These are phyloP conservation scores for Marchantia paleacea DNA, from an alignment of 225 moss, liverwort and hornwort genomes.

Conservation along the genomic window DNA sequence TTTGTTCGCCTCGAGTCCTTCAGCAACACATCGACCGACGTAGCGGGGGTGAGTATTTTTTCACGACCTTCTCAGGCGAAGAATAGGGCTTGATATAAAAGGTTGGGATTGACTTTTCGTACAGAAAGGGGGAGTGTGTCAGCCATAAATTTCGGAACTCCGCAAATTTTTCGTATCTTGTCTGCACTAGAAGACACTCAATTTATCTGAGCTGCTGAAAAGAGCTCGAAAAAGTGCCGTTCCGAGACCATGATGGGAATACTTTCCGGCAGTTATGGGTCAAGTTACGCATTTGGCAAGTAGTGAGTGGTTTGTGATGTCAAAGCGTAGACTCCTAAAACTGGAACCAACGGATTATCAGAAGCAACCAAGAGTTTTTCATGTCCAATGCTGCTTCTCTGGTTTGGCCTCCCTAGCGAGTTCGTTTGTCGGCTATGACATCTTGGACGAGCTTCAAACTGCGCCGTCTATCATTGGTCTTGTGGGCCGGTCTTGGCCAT, in stretches of 20 bases:
- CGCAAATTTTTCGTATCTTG: slow-evolving; percentile 12
- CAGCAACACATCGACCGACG: slow-evolving; percentile 3
- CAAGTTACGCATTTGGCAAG: background rate
- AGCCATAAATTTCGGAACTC: background rate
- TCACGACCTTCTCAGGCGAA: slow-evolving; percentile 6
- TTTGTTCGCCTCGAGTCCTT: too few species aligned
- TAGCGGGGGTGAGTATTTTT: background rate
- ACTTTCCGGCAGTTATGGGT: background rate
- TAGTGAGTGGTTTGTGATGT: background rate
- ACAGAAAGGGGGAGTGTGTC: background rate
- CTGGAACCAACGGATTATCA: too few species aligned
- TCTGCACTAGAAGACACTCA: background rate
- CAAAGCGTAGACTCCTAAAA: background rate
- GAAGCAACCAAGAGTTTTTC: too few species aligned
- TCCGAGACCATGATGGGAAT: background rate
- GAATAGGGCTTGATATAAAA: background rate
- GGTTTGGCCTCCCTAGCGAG: too few species aligned
- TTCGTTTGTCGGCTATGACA: too few species aligned
- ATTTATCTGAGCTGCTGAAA: background rate
- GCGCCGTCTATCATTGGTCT: too few species aligned
- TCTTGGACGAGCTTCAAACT: too few species aligned
- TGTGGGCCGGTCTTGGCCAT: too few species aligned
- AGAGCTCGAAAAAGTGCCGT: background rate
- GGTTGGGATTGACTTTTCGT: background rate
- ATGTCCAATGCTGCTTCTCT: too few species aligned